Conservation (phyloP, 2,329 filamentous ascomycete genomes). For the Xylariaceae sp. region DNA sequence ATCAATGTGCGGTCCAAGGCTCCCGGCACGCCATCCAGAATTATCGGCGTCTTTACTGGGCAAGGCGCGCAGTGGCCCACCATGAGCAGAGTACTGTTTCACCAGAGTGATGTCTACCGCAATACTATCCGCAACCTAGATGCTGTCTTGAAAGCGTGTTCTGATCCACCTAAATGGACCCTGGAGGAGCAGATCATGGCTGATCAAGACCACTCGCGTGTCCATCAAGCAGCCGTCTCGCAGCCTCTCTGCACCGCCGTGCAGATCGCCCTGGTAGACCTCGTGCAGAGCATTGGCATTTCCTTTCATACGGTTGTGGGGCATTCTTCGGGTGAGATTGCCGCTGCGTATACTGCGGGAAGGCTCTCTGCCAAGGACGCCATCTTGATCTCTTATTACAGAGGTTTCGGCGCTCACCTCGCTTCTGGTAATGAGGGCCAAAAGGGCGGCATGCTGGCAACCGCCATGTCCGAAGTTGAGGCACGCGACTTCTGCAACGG, state of each 20-base stretch:
- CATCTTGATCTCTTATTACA: conserved; percentile 30
- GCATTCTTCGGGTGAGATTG: conserved; percentile 31
- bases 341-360: conserved; percentile 31
- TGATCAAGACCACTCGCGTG: conserved; percentile 22
- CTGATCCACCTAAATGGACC: conserved; percentile 30
- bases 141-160: conserved; percentile 18
- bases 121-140: conserved; percentile 34
- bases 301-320: conserved; percentile 30
- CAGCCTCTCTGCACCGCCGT: conserved; percentile 53
- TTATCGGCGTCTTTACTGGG: conserved; percentile 34
- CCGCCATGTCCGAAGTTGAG: conserved; percentile 24
- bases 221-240: conserved; percentile 38
- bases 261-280: conserved; percentile 43
- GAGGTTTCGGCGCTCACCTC: conserved; percentile 24
- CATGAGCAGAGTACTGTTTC: conserved; percentile 32
- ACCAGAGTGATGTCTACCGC: conserved; percentile 30
- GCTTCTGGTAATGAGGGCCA: conserved; percentile 21
- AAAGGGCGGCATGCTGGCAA: conserved; percentile 29
- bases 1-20: conserved; percentile 23
- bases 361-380: conserved; percentile 27
- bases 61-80: conserved; percentile 35
- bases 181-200: conserved; percentile 35
- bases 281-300: conserved; percentile 27
- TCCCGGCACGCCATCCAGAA: conserved; percentile 17
- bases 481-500: conserved; percentile 22